phyloP scores from a whole-genome alignment of 495 filamentous ascomycete species.

The Penicillium antarcticum region DNA sequence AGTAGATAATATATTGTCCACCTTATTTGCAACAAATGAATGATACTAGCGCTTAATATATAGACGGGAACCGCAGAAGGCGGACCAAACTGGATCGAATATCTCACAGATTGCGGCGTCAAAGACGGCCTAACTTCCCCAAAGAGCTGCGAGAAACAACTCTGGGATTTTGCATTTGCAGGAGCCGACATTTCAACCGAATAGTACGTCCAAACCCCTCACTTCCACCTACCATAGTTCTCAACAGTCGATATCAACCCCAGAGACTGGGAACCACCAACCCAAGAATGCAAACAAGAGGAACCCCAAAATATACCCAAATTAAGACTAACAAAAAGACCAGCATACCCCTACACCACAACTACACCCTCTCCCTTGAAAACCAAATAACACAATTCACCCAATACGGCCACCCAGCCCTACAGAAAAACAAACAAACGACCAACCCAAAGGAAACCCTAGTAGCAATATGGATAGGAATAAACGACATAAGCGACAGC shows the following conservation, averaged over 20 bases:
- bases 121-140: conserved; percentile 36
- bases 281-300: too few relatives aligned
- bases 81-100: conserved; percentile 51
- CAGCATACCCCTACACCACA: conserved; percentile 45
- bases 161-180: conserved; percentile 57
- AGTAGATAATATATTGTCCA: neutral
- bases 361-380: conserved; percentile 43
- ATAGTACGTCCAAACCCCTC: conserved; percentile 19
- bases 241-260: too few relatives aligned
- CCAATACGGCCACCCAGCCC: conserved; percentile 26
- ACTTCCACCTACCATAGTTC: neutral
- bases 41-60: neutral
- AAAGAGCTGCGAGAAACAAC: conserved; percentile 35
- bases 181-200: conserved; percentile 46
- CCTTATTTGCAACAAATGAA: neutral
- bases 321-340: conserved; percentile 1
- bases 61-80: conserved; percentile 43
- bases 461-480: conserved; percentile 42
- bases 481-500: conserved; percentile 43
- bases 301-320: too few relatives aligned
- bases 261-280: too few relatives aligned
- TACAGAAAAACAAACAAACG: conserved; percentile 15
- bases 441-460: conserved; percentile 29
- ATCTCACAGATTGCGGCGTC: conserved; percentile 42
- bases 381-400: conserved; percentile 39